Percentiles rank a stretch among this genome's conserved stretches.
Conservation (phyloP, 495 filamentous ascomycete species). For the Penicillium longicatenatum region DNA sequence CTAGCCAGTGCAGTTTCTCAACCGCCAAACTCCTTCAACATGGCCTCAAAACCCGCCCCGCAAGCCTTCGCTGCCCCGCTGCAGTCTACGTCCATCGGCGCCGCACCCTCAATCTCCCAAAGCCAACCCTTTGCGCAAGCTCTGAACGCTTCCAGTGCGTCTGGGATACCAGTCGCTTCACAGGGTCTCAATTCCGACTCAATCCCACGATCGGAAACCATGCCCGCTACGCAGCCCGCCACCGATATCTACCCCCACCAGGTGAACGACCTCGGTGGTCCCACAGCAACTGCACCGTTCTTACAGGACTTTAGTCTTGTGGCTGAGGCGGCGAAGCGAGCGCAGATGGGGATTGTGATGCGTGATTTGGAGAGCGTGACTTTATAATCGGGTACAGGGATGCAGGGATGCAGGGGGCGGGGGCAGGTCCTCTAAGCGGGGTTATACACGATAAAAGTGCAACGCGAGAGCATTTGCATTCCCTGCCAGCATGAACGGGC, state of each 20-base stretch:
- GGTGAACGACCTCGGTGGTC: constrained; percentile 43
- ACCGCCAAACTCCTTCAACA: constrained; percentile 15
- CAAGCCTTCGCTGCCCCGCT: constrained; percentile 20
- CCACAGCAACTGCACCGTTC: constrained; percentile 59
- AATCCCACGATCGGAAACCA: constrained; percentile 16
- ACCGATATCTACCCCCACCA: constrained; percentile 33
- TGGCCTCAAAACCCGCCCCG: constrained; percentile 12
- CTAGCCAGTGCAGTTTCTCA: constrained; percentile 13
- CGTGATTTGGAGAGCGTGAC: constrained; percentile 69
- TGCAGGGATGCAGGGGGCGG: background rate
- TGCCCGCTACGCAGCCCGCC: constrained; percentile 19
- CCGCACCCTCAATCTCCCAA: constrained; percentile 19
- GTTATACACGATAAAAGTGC: constrained; percentile 2
- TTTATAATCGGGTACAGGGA: constrained; percentile 28
- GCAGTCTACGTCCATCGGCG: constrained; percentile 15
- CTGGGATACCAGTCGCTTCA: constrained; percentile 11
- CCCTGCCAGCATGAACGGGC: constrained; percentile 1
- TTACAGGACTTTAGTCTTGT: constrained; percentile 81
- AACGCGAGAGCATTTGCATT: background rate
- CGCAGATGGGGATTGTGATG: constrained; percentile 84
- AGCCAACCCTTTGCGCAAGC: constrained; percentile 21
- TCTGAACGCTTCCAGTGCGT: constrained; percentile 12
- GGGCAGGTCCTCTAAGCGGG: background rate
- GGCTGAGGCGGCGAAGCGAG: constrained; percentile 92
- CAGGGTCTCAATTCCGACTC: constrained; percentile 12